phyloP scores from a whole-genome alignment of 441 rosid species.

The Jatropha multifida region DNA sequence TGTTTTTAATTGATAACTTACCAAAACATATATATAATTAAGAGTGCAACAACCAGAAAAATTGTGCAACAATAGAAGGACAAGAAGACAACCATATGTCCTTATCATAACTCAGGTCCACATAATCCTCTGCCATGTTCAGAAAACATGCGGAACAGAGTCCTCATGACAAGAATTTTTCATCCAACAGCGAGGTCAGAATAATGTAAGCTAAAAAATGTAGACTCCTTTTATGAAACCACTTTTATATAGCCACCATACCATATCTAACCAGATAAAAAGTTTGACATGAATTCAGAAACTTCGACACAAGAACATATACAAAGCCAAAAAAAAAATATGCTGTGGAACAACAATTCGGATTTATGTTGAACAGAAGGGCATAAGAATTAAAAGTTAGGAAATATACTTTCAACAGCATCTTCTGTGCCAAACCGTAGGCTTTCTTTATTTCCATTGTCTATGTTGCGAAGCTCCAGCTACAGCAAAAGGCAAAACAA shows the following conservation, averaged over 20 bases:
- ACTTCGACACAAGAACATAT: not conserved
- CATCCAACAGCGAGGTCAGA: not conserved
- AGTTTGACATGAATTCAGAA: not conserved
- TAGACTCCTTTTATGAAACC: not conserved
- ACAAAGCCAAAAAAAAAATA: not conserved
- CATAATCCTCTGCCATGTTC: not conserved
- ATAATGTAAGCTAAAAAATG: not conserved
- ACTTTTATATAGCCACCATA: not conserved
- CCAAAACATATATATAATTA: not conserved
- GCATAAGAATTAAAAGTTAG: constrained; percentile 8
- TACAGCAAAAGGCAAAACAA: constrained; percentile 23
- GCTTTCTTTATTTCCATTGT: constrained; percentile 78
- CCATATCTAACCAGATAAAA: not conserved
- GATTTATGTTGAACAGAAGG: not conserved
- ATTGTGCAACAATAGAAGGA: not conserved
- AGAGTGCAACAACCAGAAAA: not conserved
- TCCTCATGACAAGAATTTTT: not conserved
- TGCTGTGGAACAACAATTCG: not conserved
- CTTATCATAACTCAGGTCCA: not conserved
- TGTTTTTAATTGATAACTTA: not conserved
- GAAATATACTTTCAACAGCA: constrained; percentile 76
- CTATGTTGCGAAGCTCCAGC: constrained; percentile 95
- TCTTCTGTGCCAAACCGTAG: constrained; percentile 87
- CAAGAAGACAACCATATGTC: not conserved
- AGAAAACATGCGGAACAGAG: not conserved